Evolutionary conservation across 371 early-diverging fungal species (phyloP).

Genomic region (Dentiscutata heterogama): DNA sequence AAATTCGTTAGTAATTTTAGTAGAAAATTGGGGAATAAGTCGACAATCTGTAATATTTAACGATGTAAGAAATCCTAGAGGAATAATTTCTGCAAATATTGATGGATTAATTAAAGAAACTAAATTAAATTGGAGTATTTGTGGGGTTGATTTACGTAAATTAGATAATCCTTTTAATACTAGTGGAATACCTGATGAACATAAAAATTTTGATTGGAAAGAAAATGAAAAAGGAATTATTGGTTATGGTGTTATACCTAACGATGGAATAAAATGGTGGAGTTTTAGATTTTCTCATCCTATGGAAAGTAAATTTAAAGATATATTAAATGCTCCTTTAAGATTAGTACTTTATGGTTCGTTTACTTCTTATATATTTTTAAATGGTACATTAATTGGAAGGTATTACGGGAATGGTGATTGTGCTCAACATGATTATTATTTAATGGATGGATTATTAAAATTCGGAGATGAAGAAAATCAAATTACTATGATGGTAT

Average conservation of each 20-base stretch:
- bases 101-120: constrained; percentile 54
- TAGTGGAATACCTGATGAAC: constrained; percentile 84
- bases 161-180: constrained; percentile 66
- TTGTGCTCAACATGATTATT: constrained; percentile 80
- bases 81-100: constrained; percentile 71
- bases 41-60: constrained; percentile 81
- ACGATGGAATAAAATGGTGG: constrained; percentile 54
- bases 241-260: constrained; percentile 48
- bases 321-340: constrained; percentile 57
- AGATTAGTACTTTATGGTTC: constrained; percentile 72
- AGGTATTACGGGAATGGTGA: constrained; percentile 82
- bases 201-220: constrained; percentile 40
- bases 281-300: constrained; percentile 52
- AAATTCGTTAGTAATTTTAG: constrained; percentile 72
- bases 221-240: constrained; percentile 9
- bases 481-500: constrained; percentile 39
- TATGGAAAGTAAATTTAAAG: constrained; percentile 35
- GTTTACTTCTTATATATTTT: constrained; percentile 71
- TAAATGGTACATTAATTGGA: constrained; percentile 72
- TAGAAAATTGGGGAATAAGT: constrained; percentile 83
- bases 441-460: constrained; percentile 71
- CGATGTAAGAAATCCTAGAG: constrained; percentile 83
- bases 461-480: constrained; percentile 40
- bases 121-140: constrained; percentile 69
- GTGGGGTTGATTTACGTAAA: constrained; percentile 79